Evolutionary conservation across 169 alveolate genomes (phyloP).

Genomic region (Amoebophrya sp.): DNA sequence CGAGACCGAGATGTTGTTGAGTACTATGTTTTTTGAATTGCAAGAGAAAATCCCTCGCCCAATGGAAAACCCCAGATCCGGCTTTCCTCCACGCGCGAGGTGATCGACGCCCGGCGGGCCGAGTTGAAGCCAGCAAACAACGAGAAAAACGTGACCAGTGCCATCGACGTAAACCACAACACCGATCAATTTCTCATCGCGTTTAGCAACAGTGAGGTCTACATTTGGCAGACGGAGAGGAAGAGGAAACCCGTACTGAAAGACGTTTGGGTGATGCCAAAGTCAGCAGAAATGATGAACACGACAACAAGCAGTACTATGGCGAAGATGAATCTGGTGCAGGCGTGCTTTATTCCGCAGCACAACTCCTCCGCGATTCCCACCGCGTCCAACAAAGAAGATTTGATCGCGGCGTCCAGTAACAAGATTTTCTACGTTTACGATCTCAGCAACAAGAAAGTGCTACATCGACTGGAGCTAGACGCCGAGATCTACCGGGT

Average conservation of each 20-base stretch:
- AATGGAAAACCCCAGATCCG: too few relatives aligned
- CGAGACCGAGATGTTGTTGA: too few relatives aligned
- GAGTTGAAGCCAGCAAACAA: neutral
- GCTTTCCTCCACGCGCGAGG: neutral
- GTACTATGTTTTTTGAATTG: too few relatives aligned
- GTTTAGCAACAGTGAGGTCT: neutral
- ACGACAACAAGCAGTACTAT: too few relatives aligned
- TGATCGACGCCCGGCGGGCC: constrained; percentile 1
- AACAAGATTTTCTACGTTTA: neutral
- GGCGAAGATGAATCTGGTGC: too few relatives aligned
- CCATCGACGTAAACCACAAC: neutral
- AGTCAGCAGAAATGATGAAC: too few relatives aligned
- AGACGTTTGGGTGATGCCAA: neutral
- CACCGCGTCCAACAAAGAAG: too few relatives aligned
- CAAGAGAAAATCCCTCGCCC: too few relatives aligned
- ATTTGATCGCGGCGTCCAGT: neutral
- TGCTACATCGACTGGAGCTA: neutral
- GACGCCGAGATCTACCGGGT: neutral
- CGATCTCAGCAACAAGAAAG: neutral
- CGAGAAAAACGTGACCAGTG: neutral
- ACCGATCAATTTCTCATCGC: neutral
- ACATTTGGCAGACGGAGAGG: neutral
- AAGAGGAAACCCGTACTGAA: neutral
- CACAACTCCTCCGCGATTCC: too few relatives aligned
- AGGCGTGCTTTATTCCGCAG: neutral